Evolutionary conservation across 2,329 filamentous ascomycete genomes (phyloP).

Genomic region (Penicillium griseofulvum): DNA sequence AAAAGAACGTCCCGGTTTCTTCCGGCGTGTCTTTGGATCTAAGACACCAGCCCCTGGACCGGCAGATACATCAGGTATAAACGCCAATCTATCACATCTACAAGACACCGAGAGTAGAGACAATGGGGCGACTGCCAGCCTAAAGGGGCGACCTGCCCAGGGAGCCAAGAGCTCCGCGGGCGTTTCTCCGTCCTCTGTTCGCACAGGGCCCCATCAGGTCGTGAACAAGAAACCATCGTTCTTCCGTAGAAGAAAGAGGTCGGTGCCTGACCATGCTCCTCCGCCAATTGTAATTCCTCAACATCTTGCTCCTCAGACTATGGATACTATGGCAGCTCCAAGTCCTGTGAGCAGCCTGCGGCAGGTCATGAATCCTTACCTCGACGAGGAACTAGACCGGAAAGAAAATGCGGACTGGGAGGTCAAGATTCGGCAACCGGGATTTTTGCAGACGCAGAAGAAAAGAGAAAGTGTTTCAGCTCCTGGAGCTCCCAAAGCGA

Average conservation of each 20-base stretch:
- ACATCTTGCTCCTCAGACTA: conserved; percentile 42
- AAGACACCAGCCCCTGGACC: conserved; percentile 48
- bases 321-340: conserved; percentile 35
- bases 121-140: conserved; percentile 16
- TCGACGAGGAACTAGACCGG: conserved; percentile 43
- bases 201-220: conserved; percentile 49
- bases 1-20: conserved; percentile 81
- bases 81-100: conserved; percentile 15
- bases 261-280: conserved; percentile 64
- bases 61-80: conserved; percentile 17
- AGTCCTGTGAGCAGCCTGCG: conserved; percentile 78
- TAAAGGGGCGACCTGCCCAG: conserved; percentile 28
- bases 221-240: conserved; percentile 94
- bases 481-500: conserved; percentile 24
- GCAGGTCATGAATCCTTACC: conserved; percentile 82
- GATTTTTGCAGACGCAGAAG: conserved; percentile 20
- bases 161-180: conserved; percentile 25
- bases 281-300: conserved; percentile 55
- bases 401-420: conserved; percentile 26
- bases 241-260: conserved; percentile 91
- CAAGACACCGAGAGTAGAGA: conserved; percentile 29
- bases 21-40: conserved; percentile 85
- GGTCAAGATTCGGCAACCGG: conserved; percentile 17
- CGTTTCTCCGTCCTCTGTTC: conserved; percentile 20
- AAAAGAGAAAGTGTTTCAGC: conserved; percentile 27